These are phyloP conservation scores for Striga asiatica DNA, from an alignment of 257 asterid species.

Conservation along the genomic window DNA sequence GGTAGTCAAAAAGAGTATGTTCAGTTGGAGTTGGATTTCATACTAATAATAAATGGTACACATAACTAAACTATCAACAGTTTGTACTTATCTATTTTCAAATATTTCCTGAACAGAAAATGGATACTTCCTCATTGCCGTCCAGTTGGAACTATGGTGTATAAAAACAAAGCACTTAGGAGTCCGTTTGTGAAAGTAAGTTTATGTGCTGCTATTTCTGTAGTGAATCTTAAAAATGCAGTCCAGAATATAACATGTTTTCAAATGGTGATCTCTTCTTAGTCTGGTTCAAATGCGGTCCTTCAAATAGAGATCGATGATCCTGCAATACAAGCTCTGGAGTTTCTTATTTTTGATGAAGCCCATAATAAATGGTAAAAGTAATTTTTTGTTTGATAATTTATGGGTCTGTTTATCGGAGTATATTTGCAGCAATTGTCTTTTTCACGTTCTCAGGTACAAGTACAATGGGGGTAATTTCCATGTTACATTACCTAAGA, in stretches of 20 bases:
- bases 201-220: constrained; percentile 10
- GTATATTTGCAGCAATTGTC: neutral
- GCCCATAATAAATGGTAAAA: constrained; percentile 74
- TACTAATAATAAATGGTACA: constrained; percentile 5
- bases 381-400: neutral
- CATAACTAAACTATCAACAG: neutral
- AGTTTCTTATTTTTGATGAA: constrained; percentile 83
- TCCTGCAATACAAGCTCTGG: constrained; percentile 74
- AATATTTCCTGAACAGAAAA: constrained; percentile 28
- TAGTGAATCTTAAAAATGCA: constrained; percentile 3
- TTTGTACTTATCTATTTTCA: neutral
- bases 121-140: constrained; percentile 75
- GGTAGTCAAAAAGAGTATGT: constrained; percentile 46
- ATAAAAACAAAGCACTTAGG: constrained; percentile 70
- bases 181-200: constrained; percentile 81
- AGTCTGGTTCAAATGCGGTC: constrained; percentile 67
- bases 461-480: constrained; percentile 79
- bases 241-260: constrained; percentile 9
- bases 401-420: constrained; percentile 12
- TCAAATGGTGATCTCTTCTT: constrained; percentile 19
- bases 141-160: constrained; percentile 78
- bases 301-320: constrained; percentile 78
- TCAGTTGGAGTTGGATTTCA: constrained; percentile 9
- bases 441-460: constrained; percentile 47
- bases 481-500: constrained; percentile 40